These are phyloP conservation scores for Eimeria falciformis DNA, from an alignment of 169 alveolate genomes.

Conservation along the genomic window DNA sequence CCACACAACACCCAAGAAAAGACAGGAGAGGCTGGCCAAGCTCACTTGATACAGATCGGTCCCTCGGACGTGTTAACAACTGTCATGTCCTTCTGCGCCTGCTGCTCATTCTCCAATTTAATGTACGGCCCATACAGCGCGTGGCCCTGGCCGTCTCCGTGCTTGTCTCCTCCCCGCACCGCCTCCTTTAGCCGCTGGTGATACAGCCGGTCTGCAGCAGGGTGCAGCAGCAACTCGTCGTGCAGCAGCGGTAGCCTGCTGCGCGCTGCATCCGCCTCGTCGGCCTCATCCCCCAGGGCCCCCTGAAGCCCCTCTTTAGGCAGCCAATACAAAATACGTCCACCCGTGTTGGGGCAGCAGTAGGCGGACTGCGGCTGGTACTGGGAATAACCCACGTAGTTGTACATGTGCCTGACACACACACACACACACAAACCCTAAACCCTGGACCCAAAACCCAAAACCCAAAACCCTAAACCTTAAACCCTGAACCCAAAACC, in stretches of 20 bases:
- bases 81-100: constrained; percentile 64
- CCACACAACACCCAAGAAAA: not conserved
- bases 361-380: constrained; percentile 77
- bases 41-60: constrained; percentile 77
- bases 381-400: constrained; percentile 77
- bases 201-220: constrained; percentile 72
- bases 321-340: constrained; percentile 75
- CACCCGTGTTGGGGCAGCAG: constrained; percentile 77
- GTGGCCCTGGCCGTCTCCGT: constrained; percentile 32
- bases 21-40: not conserved
- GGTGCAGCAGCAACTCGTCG: constrained; percentile 77
- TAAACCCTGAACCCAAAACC: no score
- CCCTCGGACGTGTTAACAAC: constrained; percentile 75
- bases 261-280: constrained; percentile 26
- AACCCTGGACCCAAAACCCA: no score
- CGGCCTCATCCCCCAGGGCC: constrained; percentile 42
- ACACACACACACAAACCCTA: constrained; percentile 1
- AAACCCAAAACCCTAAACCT: no score
- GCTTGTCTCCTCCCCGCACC: constrained; percentile 66
- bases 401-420: constrained; percentile 69
- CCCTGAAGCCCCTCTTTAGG: constrained; percentile 53
- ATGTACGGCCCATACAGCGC: constrained; percentile 76
- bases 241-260: constrained; percentile 77
- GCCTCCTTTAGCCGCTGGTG: constrained; percentile 71
- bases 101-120: constrained; percentile 62